A percentile compares a stretch with the other conserved stretches of the same genome.
phyloP scores from a whole-genome alignment of 306 rosid genomes.

The Prunus davidiana region DNA sequence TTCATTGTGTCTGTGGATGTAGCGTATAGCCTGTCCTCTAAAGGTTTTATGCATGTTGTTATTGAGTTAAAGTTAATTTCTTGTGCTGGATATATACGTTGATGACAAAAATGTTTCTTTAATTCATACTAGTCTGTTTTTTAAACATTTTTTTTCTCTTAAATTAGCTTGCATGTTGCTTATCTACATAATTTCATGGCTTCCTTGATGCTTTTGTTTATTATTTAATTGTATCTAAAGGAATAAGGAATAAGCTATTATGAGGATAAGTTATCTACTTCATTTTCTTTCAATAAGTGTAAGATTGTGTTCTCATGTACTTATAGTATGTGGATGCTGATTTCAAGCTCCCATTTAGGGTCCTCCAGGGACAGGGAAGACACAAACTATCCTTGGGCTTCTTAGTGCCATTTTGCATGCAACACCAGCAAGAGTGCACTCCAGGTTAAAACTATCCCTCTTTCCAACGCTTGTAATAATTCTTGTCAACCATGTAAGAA shows the following conservation, averaged over 20 bases:
- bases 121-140: no score
- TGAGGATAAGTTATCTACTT: neutral
- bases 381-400: constrained; percentile 91
- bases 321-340: constrained; percentile 25
- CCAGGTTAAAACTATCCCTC: constrained; percentile 51
- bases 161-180: neutral
- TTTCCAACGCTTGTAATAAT: neutral
- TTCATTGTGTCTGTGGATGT: no score
- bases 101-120: no score
- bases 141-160: neutral
- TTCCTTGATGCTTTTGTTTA: neutral
- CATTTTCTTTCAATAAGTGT: neutral
- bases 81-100: no score
- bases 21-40: no score
- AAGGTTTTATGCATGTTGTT: no score
- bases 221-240: neutral
- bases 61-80: neutral
- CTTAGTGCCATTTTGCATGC: constrained; percentile 94
- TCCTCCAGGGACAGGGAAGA: constrained; percentile 99
- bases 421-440: constrained; percentile 71
- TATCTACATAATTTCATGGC: neutral
- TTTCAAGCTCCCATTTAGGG: constrained; percentile 57
- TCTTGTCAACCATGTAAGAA: constrained; percentile 1
- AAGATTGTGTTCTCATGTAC: neutral
- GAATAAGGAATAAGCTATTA: neutral